A percentile compares a stretch with the other conserved stretches of the same genome.
These are phyloP conservation scores for Candida stauntonica DNA, from an alignment of 805 yeast genomes.

Conservation along the genomic window DNA sequence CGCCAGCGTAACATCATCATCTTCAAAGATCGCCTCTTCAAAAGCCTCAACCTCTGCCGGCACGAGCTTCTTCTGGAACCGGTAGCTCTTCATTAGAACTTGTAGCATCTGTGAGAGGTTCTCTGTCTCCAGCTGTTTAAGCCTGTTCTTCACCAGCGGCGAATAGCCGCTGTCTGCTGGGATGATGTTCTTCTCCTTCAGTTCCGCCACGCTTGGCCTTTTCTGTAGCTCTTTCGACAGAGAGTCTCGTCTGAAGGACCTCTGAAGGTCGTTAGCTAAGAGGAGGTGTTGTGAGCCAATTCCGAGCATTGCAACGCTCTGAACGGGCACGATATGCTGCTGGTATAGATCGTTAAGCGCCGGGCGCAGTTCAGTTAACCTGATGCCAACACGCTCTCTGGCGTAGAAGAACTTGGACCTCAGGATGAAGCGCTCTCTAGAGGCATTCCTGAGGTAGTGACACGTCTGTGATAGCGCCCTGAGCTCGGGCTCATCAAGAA, in stretches of 20 bases:
- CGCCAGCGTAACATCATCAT: no score
- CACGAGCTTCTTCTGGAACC: conserved; percentile 13
- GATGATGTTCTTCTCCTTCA: conserved; percentile 20
- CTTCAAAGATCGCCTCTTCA: no score
- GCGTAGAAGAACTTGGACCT: conserved; percentile 22
- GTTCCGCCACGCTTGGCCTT: conserved; percentile 20
- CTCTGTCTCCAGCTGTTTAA: conserved; percentile 13
- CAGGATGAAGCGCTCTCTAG: conserved; percentile 21
- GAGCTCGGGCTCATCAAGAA: conserved; percentile 24
- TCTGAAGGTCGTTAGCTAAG: conserved; percentile 11
- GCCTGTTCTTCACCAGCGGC: conserved; percentile 7
- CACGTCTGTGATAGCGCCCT: conserved; percentile 16
- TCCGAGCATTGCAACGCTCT: conserved; percentile 5
- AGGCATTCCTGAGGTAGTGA: conserved; percentile 14
- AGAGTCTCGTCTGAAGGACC: conserved; percentile 18
- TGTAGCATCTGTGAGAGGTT: conserved; percentile 18
- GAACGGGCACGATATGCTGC: conserved; percentile 19
- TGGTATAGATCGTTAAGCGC: conserved; percentile 12
- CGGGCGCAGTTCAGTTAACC: conserved; percentile 17
- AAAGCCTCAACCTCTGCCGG: no score
- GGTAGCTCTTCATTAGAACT: conserved; percentile 13
- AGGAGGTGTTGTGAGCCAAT: conserved; percentile 4
- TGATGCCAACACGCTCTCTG: conserved; percentile 18
- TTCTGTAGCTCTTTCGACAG: conserved; percentile 18
- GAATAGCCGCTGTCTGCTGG: conserved; percentile 6